Evolutionary conservation across 78 protist genomes (phyloP), one percentile per base, ranked within the genome.

Genomic region (Tieghemostelium lacteum): DNA sequence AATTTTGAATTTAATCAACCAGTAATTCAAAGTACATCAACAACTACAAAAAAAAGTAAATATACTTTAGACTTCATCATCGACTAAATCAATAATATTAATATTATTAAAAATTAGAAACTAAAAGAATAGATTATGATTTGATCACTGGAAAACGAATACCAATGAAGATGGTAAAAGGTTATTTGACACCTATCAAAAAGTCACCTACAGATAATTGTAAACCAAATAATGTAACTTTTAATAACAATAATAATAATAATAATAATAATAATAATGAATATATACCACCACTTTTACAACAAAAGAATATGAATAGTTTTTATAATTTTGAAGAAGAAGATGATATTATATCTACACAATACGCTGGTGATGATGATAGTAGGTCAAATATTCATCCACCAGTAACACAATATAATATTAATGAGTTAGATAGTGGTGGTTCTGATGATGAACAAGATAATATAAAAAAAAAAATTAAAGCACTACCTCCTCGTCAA

Each of bases 131-230:
- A 28, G 62, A 70, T 20, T 70, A 70, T 31, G 76, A 70, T 70
- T 70, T 70, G 31, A 70, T 70, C n/a, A 31, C 76, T 31, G 76
- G 76, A 16, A 70, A 26, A 20, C 52, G n/a, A 31, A 52, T 70
- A 8, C 76, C 76, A 50, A 34, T 31, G 20, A 70, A 50, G 20
- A 40, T 49, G 29, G 31, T 62, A 31, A 70, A 70, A 70, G 76
- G 76, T 37, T 70, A 37, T 70, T 50, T 70, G 20, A 70, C 76
- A 3, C 76, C 76, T 7, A 70, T 26, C 26, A 67, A 67, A 50
- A 37, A 6, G 10, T 36, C 49, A 64, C 10, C 52, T 14, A 10
- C 10, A n/a, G n/a, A n/a, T n/a, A 66, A 66, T 70, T 31, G 8
- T 19, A 42, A 6, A 24, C 10, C 10, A 37, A 37, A 57, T n/a